Conservation (phyloP, 2,329 filamentous ascomycete genomes). For the Torrubiellomyces zombiae region DNA sequence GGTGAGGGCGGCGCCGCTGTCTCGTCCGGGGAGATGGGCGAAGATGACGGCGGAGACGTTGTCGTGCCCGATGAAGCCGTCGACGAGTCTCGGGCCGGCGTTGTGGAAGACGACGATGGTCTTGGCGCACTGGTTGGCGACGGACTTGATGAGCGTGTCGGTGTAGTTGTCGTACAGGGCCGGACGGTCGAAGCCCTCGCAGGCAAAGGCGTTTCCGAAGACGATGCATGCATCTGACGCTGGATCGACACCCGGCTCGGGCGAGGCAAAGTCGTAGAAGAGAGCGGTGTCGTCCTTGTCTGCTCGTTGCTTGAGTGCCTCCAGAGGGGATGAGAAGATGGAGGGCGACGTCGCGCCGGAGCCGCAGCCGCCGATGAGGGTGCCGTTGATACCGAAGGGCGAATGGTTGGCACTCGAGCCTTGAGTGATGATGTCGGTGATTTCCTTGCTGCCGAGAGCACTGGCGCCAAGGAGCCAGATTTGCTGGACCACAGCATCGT, state of each 20-base stretch:
- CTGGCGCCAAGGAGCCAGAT: conserved; percentile 21
- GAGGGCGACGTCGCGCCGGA: conserved; percentile 30
- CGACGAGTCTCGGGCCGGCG: conserved; percentile 38
- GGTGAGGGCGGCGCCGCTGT: conserved; percentile 38
- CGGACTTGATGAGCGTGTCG: conserved; percentile 37
- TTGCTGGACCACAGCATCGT: conserved; percentile 16
- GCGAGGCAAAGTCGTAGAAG: conserved; percentile 39
- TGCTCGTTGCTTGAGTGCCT: conserved; percentile 34
- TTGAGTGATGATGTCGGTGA: neutral
- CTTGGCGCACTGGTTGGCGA: conserved; percentile 41
- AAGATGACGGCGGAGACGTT: conserved; percentile 50
- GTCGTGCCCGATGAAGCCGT: conserved; percentile 42
- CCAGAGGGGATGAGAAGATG: conserved; percentile 33
- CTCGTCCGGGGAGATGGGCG: conserved; percentile 48
- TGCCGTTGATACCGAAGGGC: conserved; percentile 28
- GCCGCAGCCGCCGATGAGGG: conserved; percentile 23
- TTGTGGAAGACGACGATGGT: conserved; percentile 52
- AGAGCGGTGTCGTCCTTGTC: conserved; percentile 38
- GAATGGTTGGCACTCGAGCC: conserved; percentile 1
- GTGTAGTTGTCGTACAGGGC: conserved; percentile 49
- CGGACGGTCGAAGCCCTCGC: conserved; percentile 52
- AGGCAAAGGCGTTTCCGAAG: conserved; percentile 50
- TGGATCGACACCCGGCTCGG: conserved; percentile 29
- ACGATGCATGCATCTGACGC: conserved; percentile 49
- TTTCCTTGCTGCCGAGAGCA: conserved; percentile 1